Conservation (phyloP, 805 yeast species). For the Millerozyma miso region DNA sequence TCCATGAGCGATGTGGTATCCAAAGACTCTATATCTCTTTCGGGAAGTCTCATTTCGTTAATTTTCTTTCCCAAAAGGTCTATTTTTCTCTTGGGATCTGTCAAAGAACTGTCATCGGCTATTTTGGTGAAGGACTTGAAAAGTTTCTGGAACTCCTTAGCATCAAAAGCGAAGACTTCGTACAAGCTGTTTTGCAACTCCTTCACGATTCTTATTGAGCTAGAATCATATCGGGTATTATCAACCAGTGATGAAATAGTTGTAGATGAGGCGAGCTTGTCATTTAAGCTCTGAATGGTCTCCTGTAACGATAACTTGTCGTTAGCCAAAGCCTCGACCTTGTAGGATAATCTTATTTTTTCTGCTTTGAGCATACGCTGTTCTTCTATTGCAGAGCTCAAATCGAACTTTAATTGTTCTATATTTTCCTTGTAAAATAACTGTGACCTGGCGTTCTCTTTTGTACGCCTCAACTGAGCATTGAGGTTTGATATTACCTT, state of each 20-base stretch:
- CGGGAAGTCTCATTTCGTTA: slow-evolving; percentile 3
- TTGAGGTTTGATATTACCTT: slow-evolving; percentile 19
- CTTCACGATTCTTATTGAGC: slow-evolving; percentile 12
- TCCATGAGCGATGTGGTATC: slow-evolving; percentile 24
- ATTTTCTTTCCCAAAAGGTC: slow-evolving; percentile 12
- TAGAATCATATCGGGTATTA: slow-evolving; percentile 2
- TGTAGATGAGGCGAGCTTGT: slow-evolving; percentile 28
- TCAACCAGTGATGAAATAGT: slow-evolving; percentile 10
- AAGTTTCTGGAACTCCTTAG: slow-evolving; percentile 47
- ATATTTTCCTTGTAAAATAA: slow-evolving; percentile 12
- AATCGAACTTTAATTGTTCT: slow-evolving; percentile 34
- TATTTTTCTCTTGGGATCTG: slow-evolving; percentile 54
- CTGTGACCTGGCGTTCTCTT: slow-evolving; percentile 11
- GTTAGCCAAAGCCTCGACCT: slow-evolving; percentile 33
- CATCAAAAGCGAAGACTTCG: slow-evolving; percentile 37
- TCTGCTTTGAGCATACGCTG: slow-evolving; percentile 43
- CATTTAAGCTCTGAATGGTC: slow-evolving; percentile 35
- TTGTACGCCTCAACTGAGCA: slow-evolving; percentile 17
- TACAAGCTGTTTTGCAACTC: slow-evolving; percentile 40
- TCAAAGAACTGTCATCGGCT: slow-evolving; percentile 54
- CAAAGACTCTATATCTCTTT: slow-evolving; percentile 13
- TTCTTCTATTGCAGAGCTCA: slow-evolving; percentile 39
- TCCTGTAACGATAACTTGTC: slow-evolving; percentile 34
- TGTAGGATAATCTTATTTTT: slow-evolving; percentile 38
- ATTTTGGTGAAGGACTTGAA: slow-evolving; percentile 48